Conservation (phyloP, 768 basidiomycete genomes). For the Hericium rajendrae region DNA sequence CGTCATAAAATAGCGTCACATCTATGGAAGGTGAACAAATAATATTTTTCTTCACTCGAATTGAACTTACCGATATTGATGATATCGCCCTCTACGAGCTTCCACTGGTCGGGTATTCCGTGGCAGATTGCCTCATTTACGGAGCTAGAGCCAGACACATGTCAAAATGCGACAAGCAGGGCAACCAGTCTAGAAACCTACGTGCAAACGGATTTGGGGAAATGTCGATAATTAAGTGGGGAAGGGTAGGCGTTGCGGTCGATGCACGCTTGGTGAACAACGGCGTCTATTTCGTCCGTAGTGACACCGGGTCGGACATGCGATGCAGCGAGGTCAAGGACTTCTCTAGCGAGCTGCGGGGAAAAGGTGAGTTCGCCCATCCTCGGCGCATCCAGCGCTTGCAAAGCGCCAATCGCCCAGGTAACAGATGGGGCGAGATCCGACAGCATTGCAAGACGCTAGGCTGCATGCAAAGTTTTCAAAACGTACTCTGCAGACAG, state of each 20-base stretch:
- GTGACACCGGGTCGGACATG: slow-evolving; percentile 86
- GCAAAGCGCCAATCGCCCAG: too few species aligned
- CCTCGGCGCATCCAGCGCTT: too few species aligned
- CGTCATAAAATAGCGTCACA: slow-evolving; percentile 71
- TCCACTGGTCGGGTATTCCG: slow-evolving; percentile 85
- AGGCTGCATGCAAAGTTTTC: neutral
- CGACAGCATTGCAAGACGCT: neutral
- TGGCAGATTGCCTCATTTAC: slow-evolving; percentile 97
- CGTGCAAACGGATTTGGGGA: slow-evolving; percentile 97
- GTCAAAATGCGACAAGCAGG: neutral
- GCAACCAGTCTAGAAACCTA: slow-evolving; percentile 31
- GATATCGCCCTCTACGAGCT: slow-evolving; percentile 87
- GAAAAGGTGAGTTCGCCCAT: neutral
- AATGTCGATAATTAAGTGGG: slow-evolving; percentile 83
- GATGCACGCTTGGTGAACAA: slow-evolving; percentile 87
- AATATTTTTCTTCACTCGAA: neutral
- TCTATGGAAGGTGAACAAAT: slow-evolving; percentile 34
- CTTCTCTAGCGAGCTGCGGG: slow-evolving; percentile 72
- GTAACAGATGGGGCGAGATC: neutral
- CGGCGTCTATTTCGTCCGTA: slow-evolving; percentile 88
- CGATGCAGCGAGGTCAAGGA: slow-evolving; percentile 87
- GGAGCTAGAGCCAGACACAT: slow-evolving; percentile 39
- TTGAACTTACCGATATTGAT: slow-evolving; percentile 71
- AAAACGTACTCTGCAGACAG: slow-evolving; percentile 60
- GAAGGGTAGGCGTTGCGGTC: slow-evolving; percentile 91